Percentiles rank a stretch among this genome's conserved stretches.
Evolutionary conservation across 1,284 basidiomycete species (phyloP).

Genomic region (Sporisorium scitamineum): DNA sequence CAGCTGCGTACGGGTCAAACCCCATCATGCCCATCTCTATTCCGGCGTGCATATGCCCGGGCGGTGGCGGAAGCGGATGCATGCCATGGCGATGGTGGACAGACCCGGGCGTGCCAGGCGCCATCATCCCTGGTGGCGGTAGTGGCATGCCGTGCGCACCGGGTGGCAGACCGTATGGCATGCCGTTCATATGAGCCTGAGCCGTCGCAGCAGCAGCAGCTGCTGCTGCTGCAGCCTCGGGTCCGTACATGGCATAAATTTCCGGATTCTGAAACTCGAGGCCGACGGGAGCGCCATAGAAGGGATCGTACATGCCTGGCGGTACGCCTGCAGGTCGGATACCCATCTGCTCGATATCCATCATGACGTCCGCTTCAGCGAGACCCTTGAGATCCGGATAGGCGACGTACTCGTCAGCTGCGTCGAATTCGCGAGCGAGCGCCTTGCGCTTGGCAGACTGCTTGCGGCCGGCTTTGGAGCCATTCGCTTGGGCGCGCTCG

Average conservation of each 20-base stretch:
- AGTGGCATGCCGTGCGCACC: conserved; percentile 27
- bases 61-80: conserved; percentile 31
- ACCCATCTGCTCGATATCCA: conserved; percentile 67
- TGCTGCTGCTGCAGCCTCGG: conserved; percentile 43
- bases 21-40: conserved; percentile 50
- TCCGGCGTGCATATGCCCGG: conserved; percentile 28
- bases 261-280: conserved; percentile 47
- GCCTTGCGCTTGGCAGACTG: conserved; percentile 44
- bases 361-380: conserved; percentile 61
- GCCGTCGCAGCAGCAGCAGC: conserved; percentile 27
- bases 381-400: conserved; percentile 66
- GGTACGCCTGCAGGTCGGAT: conserved; percentile 47
- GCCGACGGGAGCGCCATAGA: conserved; percentile 31
- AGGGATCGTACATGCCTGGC: conserved; percentile 46
- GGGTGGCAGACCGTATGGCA: conserved; percentile 31
- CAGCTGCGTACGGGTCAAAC: conserved; percentile 42
- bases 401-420: conserved; percentile 55
- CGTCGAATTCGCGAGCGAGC: conserved; percentile 35
- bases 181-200: conserved; percentile 47
- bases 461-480: conserved; percentile 25
- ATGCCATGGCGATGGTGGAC: conserved; percentile 37
- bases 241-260: conserved; percentile 46
- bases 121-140: conserved; percentile 49
- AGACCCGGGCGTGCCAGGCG: conserved; percentile 28
- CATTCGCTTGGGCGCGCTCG: conserved; percentile 12